A percentile compares a stretch with the other conserved stretches of the same genome.
These are phyloP conservation scores for Microstegium vimineum DNA, from an alignment of 176 grass and related monocot genomes.

Conservation along the genomic window DNA sequence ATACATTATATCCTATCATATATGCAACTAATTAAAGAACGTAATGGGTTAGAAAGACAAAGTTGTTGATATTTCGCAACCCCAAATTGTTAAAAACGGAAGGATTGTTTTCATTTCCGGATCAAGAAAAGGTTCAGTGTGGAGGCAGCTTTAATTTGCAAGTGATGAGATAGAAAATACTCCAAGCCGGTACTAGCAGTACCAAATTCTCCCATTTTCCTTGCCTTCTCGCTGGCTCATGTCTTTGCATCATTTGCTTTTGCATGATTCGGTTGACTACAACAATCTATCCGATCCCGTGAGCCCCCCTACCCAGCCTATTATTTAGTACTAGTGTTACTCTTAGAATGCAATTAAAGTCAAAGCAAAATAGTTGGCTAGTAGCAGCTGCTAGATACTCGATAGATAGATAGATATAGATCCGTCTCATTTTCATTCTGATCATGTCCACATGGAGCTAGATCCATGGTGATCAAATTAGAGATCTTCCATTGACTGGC, in stretches of 20 bases:
- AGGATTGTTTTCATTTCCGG: not conserved
- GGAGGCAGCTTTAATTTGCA: slow-evolving; percentile 16
- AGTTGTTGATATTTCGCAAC: not conserved
- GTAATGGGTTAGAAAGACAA: not conserved
- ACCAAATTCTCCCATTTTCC: not conserved
- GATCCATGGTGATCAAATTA: not conserved
- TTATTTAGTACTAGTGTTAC: not conserved
- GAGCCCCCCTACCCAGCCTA: not conserved
- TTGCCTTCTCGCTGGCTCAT: not conserved
- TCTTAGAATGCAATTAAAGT: not conserved
- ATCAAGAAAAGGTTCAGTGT: not conserved
- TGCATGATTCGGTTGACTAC: slow-evolving; percentile 12
- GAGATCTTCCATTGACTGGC: not conserved
- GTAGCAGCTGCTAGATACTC: not conserved
- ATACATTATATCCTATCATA: not conserved
- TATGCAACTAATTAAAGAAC: not conserved
- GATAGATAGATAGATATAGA: not conserved
- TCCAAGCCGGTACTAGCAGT: not conserved
- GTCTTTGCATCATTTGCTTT: slow-evolving; percentile 26
- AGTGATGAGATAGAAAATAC: slow-evolving; percentile 30
- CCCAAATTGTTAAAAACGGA: not conserved
- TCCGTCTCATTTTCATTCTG: not conserved
- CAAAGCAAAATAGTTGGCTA: not conserved
- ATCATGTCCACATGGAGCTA: not conserved
- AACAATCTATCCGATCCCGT: not conserved